Conservation (phyloP, 2,329 filamentous ascomycete species). For the Colletotrichum orbiculare region DNA sequence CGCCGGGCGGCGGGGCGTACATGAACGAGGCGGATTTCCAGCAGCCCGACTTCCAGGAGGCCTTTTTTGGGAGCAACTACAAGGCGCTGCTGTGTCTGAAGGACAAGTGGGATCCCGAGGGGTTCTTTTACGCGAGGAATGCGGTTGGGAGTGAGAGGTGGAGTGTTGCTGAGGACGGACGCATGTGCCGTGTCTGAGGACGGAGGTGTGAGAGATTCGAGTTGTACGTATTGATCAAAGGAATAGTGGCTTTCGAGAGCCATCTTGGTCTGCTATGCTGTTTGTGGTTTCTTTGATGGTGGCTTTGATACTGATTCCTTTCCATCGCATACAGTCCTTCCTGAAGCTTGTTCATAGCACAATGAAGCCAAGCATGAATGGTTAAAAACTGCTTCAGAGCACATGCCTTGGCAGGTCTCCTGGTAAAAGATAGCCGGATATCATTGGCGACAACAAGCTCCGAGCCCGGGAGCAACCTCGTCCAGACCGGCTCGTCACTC, state of each 20-base stretch:
- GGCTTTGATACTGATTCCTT: too few relatives aligned
- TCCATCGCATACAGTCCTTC: too few relatives aligned
- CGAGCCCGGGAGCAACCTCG: not conserved
- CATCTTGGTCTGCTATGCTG: too few relatives aligned
- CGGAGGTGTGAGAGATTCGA: too few relatives aligned
- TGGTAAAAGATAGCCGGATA: too few relatives aligned
- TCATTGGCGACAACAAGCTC: not conserved
- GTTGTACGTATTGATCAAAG: not conserved
- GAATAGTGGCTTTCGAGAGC: too few relatives aligned
- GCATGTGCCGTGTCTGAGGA: slow-evolving; percentile 36
- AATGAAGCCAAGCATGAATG: too few relatives aligned
- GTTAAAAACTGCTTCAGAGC: too few relatives aligned
- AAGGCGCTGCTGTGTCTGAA: slow-evolving; percentile 56
- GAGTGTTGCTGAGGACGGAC: slow-evolving; percentile 44
- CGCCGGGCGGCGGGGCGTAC: slow-evolving; percentile 57
- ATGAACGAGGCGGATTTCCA: slow-evolving; percentile 64
- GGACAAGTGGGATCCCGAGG: slow-evolving; percentile 58
- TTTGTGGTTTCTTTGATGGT: too few relatives aligned
- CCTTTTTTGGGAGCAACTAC: slow-evolving; percentile 62
- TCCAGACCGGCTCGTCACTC: not conserved
- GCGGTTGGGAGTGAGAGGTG: slow-evolving; percentile 64
- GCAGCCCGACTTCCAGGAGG: slow-evolving; percentile 56
- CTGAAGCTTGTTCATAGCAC: too few relatives aligned
- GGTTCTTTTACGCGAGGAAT: slow-evolving; percentile 58
- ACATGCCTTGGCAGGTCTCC: too few relatives aligned